Base-by-base conservation (phyloP, 805 yeast species). In the Kluyveromyces wickerhamii region DNA sequence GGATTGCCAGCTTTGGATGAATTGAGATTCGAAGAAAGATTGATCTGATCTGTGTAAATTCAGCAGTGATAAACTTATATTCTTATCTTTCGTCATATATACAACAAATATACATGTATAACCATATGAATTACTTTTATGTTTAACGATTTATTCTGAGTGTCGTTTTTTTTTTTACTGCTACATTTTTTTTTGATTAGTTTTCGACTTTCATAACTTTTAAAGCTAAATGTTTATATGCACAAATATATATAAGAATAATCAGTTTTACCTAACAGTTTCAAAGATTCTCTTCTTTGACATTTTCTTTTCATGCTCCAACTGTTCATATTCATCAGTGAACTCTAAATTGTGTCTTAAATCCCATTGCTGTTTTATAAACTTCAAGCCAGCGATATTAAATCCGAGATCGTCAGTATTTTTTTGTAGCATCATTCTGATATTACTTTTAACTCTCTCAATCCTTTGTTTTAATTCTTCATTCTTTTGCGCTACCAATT, bases 1-100 rank as follows among this genome's bases (percentile, higher is more conserved):
- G 97, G 97, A 29, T 72, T 88, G 47, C 94, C 94, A 41, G 76
- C 94, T 40, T 72, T 79, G 54, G 87, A 86, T 63, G 97, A 89
- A 60, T 74, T 88, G 64, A 79, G 95, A 69, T 83, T 88, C 48
- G 96, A 88, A 65, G 96, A 89, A 66, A 83, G 96, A 67, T 40
- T 54, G 27, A 20, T 40, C 10, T 45, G 36, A 36, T 14, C 30
- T 28, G 13, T 26, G 25, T 11, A 4, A 3, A 13, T n/a, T n/a
- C n/a, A n/a, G n/a, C n/a, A n/a, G 27, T n/a, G 12, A 10, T 24
- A 17, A 24, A 13, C 3, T 24, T 8, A 10, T n/a, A 8, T 24
- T 24, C 15, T 24, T n/a, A 12, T 24, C 11, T n/a, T 24, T 24
- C 15, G 17, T 30, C 27, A 27, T 23, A 21, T 34, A 21, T 14